Percentiles rank a stretch among this genome's conserved stretches.
These are phyloP conservation scores for Mycena chlorophos DNA, from an alignment of 768 basidiomycete species.

Conservation along the genomic window DNA sequence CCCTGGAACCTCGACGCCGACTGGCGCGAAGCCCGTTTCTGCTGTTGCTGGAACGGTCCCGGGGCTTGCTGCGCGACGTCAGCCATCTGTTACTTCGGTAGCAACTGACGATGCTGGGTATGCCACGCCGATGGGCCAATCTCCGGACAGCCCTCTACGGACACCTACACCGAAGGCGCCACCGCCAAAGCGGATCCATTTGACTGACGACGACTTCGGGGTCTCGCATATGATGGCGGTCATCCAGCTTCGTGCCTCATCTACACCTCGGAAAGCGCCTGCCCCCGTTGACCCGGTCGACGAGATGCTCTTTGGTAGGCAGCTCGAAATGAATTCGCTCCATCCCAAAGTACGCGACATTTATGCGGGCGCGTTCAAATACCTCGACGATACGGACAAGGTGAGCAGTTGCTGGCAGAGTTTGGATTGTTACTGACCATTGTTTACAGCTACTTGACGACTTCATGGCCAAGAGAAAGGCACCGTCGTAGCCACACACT, in stretches of 20 bases:
- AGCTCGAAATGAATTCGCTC: constrained; percentile 57
- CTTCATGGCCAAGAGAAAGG: no score
- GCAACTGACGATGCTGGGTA: constrained; percentile 56
- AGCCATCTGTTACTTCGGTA: constrained; percentile 67
- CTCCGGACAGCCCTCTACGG: constrained; percentile 28
- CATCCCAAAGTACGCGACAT: constrained; percentile 75
- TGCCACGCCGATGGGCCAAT: constrained; percentile 41
- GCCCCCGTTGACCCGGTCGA: constrained; percentile 61
- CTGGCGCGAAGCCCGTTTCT: constrained; percentile 27
- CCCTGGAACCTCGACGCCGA: constrained; percentile 46
- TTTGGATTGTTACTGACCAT: no score
- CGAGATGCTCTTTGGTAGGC: constrained; percentile 69
- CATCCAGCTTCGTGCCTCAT: constrained; percentile 66
- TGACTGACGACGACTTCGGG: constrained; percentile 85
- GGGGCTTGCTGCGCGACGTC: constrained; percentile 39
- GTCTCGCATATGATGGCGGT: constrained; percentile 84
- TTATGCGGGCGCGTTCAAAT: constrained; percentile 67
- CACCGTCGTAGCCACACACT: no score
- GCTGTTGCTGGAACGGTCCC: no score
- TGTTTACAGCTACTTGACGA: no score
- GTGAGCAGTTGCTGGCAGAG: no score
- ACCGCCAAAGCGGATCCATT: constrained; percentile 42
- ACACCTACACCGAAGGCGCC: constrained; percentile 35
- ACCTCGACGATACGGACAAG: constrained; percentile 80
- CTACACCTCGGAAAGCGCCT: constrained; percentile 30